These are phyloP conservation scores for Aureobasidium sp. DNA, from an alignment of 2,329 filamentous ascomycete species.

Conservation along the genomic window DNA sequence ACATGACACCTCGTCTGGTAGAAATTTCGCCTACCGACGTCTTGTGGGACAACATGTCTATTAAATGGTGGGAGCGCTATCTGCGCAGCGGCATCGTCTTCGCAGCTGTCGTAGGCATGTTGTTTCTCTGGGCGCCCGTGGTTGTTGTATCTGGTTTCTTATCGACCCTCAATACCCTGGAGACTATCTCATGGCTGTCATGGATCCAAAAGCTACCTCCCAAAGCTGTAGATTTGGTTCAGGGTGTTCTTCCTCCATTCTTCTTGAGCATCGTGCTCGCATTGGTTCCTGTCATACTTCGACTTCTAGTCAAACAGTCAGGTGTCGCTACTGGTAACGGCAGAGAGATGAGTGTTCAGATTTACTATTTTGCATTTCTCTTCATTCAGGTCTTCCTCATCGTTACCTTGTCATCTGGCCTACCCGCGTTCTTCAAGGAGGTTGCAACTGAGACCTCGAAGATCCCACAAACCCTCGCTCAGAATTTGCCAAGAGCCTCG, in stretches of 20 bases:
- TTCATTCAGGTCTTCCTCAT: constrained; percentile 94
- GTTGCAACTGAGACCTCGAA: constrained; percentile 57
- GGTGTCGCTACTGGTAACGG: constrained; percentile 77
- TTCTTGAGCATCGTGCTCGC: constrained; percentile 69
- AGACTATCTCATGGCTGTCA: constrained; percentile 55
- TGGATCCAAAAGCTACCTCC: constrained; percentile 59
- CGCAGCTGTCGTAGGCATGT: constrained; percentile 60
- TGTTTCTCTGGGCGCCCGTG: constrained; percentile 83
- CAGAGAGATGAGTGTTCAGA: constrained; percentile 74
- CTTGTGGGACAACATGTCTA: constrained; percentile 94
- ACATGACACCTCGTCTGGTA: constrained; percentile 88
- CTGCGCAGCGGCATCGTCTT: constrained; percentile 60
- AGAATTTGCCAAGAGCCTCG: constrained; percentile 73
- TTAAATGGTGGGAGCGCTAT: constrained; percentile 89
- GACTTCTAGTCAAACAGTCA: constrained; percentile 62
- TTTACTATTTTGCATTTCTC: constrained; percentile 87
- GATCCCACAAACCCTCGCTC: constrained; percentile 64
- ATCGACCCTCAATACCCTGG: constrained; percentile 66
- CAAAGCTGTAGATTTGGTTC: constrained; percentile 57
- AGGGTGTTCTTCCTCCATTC: constrained; percentile 77
- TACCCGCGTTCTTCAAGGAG: constrained; percentile 56
- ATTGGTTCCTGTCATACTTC: constrained; percentile 73
- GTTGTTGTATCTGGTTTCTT: constrained; percentile 81
- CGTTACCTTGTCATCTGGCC: constrained; percentile 73
- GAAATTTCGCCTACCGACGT: constrained; percentile 91